A percentile compares a stretch with the other conserved stretches of the same genome.
Conservation (phyloP, 1,139 yeast genomes). For the Petasospora rhodanensis region DNA sequence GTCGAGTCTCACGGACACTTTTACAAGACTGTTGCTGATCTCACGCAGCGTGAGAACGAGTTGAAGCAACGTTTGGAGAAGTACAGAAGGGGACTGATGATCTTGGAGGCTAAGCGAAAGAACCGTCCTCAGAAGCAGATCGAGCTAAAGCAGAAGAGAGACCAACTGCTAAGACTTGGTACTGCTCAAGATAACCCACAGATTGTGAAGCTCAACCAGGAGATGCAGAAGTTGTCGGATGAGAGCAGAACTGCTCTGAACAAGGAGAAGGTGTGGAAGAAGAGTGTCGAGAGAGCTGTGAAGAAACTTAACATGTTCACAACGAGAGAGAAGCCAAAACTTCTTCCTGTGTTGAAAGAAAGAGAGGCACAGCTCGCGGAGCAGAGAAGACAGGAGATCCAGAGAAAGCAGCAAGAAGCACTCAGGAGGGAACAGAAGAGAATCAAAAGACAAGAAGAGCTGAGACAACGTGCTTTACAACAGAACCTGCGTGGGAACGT, state of each 20-base stretch:
- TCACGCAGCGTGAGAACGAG: constrained; percentile 6
- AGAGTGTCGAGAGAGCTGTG: constrained; percentile 3
- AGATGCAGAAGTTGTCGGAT: constrained; percentile 6
- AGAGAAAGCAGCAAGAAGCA: background rate
- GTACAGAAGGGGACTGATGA: constrained; percentile 7
- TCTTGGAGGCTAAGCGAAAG: constrained; percentile 4
- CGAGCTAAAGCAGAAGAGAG: constrained; percentile 9
- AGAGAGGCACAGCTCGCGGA: constrained; percentile 1
- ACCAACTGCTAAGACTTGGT: constrained; percentile 9
- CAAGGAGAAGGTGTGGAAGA: constrained; percentile 4
- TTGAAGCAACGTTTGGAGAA: constrained; percentile 5
- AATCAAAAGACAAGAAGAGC: too few species aligned
- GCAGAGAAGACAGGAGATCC: constrained; percentile 1
- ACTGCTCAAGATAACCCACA: constrained; percentile 4
- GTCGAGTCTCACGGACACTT: constrained; percentile 3
- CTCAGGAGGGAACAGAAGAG: background rate
- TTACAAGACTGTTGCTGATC: constrained; percentile 2
- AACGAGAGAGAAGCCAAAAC: constrained; percentile 4
- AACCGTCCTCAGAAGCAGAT: constrained; percentile 7
- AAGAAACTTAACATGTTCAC: constrained; percentile 5
- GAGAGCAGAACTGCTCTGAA: constrained; percentile 2
- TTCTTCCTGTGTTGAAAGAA: constrained; percentile 2
- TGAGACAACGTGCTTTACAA: too few species aligned
- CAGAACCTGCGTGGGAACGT: too few species aligned
- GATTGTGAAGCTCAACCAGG: constrained; percentile 2